A percentile compares a stretch with the other conserved stretches of the same genome.
phyloP scores from a whole-genome alignment of 2,329 filamentous ascomycete genomes.

The Venturia nashicola region DNA sequence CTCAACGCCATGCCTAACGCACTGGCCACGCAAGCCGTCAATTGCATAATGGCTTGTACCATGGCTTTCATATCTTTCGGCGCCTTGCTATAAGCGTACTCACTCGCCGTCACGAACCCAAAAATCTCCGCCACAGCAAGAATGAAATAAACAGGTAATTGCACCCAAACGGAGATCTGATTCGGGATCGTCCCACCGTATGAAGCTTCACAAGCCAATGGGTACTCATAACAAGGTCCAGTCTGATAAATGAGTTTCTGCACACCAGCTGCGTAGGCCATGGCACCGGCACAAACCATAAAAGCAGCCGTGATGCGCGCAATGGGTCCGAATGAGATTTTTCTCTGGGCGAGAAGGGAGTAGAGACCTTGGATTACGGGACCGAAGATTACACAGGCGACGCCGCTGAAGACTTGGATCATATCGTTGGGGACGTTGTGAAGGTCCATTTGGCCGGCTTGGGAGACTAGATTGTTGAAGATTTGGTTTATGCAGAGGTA shows the following conservation, averaged over 20 bases:
- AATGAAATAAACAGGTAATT: slow-evolving; percentile 28
- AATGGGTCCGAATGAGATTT: slow-evolving; percentile 19
- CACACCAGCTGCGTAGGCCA: slow-evolving; percentile 20
- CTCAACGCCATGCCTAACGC: slow-evolving; percentile 20
- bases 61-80: slow-evolving; percentile 29
- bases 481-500: slow-evolving; percentile 27
- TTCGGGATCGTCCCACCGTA: slow-evolving; percentile 16
- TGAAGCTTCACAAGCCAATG: slow-evolving; percentile 22
- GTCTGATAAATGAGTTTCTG: slow-evolving; percentile 22
- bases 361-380: slow-evolving; percentile 21
- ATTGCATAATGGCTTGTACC: slow-evolving; percentile 23
- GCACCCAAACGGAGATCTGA: slow-evolving; percentile 27
- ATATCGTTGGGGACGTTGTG: slow-evolving; percentile 23
- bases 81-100: slow-evolving; percentile 32
- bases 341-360: slow-evolving; percentile 18
- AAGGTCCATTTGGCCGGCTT: slow-evolving; percentile 24
- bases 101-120: slow-evolving; percentile 27
- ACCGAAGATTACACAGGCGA: slow-evolving; percentile 21
- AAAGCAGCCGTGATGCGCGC: slow-evolving; percentile 22
- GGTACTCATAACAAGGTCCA: slow-evolving; percentile 20
- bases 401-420: slow-evolving; percentile 20
- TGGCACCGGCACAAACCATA: slow-evolving; percentile 17
- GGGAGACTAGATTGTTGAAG: slow-evolving; percentile 26
- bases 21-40: slow-evolving; percentile 22
- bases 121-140: slow-evolving; percentile 32